Evolutionary conservation across 2,329 filamentous ascomycete genomes (phyloP).

Genomic region (Fusarium torreyae): DNA sequence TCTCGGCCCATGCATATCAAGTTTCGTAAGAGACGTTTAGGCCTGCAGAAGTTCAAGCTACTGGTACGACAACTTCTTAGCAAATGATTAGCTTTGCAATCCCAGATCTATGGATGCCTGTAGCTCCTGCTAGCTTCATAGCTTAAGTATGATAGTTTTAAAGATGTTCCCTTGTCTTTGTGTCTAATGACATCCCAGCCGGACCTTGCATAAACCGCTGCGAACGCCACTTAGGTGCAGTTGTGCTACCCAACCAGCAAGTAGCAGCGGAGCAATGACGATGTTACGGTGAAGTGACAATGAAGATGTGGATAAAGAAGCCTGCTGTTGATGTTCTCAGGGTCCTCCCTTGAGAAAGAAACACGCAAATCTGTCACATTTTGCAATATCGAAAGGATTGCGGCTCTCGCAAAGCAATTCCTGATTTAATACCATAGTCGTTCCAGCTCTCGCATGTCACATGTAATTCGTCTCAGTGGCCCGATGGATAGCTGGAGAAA

Average conservation of each 20-base stretch:
- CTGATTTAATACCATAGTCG: neutral
- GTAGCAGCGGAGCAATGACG: slow-evolving; percentile 5
- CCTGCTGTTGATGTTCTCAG: neutral
- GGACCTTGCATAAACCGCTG: slow-evolving; percentile 35
- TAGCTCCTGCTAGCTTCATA: neutral
- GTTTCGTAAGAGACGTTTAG: slow-evolving; percentile 6
- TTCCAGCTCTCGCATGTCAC: slow-evolving; percentile 17
- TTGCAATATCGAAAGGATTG: slow-evolving; percentile 5
- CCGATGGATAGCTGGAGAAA: neutral
- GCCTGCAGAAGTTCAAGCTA: neutral
- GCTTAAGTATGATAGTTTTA: neutral
- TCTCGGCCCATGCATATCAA: slow-evolving; percentile 1
- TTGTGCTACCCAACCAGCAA: slow-evolving; percentile 29
- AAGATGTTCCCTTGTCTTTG: neutral
- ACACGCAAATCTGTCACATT: slow-evolving; percentile 1
- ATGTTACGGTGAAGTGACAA: neutral
- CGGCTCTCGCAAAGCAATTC: neutral
- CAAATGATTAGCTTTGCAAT: neutral
- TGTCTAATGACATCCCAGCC: neutral
- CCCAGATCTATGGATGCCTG: neutral
- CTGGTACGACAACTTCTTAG: slow-evolving; percentile 6
- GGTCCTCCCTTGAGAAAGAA: neutral
- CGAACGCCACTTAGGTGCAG: slow-evolving; percentile 32
- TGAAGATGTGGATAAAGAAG: neutral
- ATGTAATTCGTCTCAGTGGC: slow-evolving; percentile 27